Evolutionary conservation across 805 yeast genomes (phyloP), one percentile per base, ranked within the genome.

Genomic region (Yamadazyma sp.): DNA sequence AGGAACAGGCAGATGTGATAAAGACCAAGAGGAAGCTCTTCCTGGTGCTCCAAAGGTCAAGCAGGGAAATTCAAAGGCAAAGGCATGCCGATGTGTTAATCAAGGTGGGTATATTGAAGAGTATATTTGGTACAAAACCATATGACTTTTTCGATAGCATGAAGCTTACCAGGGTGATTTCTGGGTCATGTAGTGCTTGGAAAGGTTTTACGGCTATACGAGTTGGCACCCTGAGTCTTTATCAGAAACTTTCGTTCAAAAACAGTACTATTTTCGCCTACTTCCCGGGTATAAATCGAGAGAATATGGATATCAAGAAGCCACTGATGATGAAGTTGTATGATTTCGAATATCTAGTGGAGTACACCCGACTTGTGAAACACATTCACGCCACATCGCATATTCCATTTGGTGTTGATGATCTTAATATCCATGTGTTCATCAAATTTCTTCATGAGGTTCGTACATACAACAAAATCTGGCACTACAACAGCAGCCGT

Each of bases 261-360:
- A 25, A 25, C 14, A 6, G 4, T 9, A n/a, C 8, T n/a, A 9
- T 25, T 6, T 9, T 25, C n/a, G 28, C 5, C 3, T n/a, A 14
- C 6, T 25, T 25, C 28, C 28, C 28, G 6, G 14, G 8, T 25
- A 13, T 25, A 14, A 13, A 25, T 6, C 12, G 14, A 13, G 28
- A 16, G 8, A 25, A 14, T 13, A 25, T 25, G 6, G n/a, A 25
- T 25, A n/a, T 10, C 14, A 4, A 13, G 5, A 16, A 9, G 14
- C 28, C 12, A 6, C 28, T 25, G 28, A 25, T 25, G 8, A 25
- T 25, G 28, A 25, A 25, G n/a, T 14, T 25, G 8, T 25, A 25
- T 16, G 28, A 25, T 25, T 25, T 25, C 28, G 16, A 13, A 16
- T 25, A 25, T 25, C 14, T 25, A 9, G 14, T 13, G 7, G 28